These are phyloP conservation scores for Smallanthus sonchifolius DNA, from an alignment of 129 eudicot species.

Conservation along the genomic window DNA sequence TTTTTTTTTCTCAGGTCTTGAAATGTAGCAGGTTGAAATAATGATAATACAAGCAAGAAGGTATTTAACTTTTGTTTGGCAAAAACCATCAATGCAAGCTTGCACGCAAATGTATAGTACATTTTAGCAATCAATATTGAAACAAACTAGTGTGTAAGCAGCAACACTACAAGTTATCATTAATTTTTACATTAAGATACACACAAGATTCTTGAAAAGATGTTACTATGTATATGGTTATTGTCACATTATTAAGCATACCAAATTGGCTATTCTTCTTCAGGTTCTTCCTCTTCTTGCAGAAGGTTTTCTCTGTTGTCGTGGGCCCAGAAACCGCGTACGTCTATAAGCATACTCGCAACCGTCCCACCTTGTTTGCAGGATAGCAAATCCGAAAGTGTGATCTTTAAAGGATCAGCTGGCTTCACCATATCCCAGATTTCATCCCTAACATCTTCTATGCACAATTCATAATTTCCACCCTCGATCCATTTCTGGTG, in stretches of 20 bases:
- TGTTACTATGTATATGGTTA: conserved; percentile 16
- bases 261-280: conserved; percentile 46
- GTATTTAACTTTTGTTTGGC: not conserved
- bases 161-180: conserved; percentile 6
- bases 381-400: conserved; percentile 66
- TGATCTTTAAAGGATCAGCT: conserved; percentile 66
- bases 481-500: conserved; percentile 99
- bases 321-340: conserved; percentile 97
- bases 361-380: conserved; percentile 99
- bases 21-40: not conserved
- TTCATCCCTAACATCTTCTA: conserved; percentile 95
- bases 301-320: conserved; percentile 95
- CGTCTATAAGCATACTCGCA: conserved; percentile 95
- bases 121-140: not conserved
- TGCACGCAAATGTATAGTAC: not conserved
- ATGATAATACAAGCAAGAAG: not conserved
- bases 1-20: too few relatives aligned
- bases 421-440: conserved; percentile 99
- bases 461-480: conserved; percentile 86
- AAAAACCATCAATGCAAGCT: not conserved
- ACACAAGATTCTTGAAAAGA: conserved; percentile 2
- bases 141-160: not conserved
- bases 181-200: conserved; percentile 16
- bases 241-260: not conserved
- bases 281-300: conserved; percentile 97